phyloP scores from a whole-genome alignment of 805 yeast species.

The Starmerella powellii region DNA sequence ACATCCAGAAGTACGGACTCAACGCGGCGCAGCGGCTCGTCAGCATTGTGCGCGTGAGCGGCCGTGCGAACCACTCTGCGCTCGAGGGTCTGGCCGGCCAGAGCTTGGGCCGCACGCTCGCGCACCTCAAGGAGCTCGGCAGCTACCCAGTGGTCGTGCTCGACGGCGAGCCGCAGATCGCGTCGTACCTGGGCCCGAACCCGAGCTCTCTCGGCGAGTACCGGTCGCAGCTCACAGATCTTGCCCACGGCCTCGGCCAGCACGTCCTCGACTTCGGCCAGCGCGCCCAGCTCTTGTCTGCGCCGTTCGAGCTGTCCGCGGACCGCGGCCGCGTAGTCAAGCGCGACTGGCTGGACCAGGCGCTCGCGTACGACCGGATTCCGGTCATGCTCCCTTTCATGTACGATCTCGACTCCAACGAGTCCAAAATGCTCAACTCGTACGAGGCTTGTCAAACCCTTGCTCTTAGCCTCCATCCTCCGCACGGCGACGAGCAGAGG shows the following conservation, averaged over 20 bases:
- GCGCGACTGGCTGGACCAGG: conserved; percentile 31
- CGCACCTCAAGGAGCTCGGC: conserved; percentile 49
- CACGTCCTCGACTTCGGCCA: conserved; percentile 8
- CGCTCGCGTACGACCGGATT: conserved; percentile 34
- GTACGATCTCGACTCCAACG: conserved; percentile 43
- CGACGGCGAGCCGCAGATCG: conserved; percentile 33
- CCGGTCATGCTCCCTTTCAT: conserved; percentile 54
- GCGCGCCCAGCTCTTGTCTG: conserved; percentile 27
- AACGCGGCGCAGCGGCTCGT: conserved; percentile 20
- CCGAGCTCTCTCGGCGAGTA: conserved; percentile 9
- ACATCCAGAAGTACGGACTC: conserved; percentile 56
- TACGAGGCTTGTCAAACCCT: conserved; percentile 34
- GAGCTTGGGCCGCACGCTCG: conserved; percentile 41
- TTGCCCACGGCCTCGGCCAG: conserved; percentile 6
- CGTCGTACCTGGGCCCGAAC: conserved; percentile 18
- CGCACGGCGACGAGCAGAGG: conserved; percentile 21
- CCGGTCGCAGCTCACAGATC: conserved; percentile 11
- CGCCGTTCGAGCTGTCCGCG: conserved; percentile 30
- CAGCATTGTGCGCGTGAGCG: conserved; percentile 26
- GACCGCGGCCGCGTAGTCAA: conserved; percentile 27
- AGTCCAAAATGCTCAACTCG: conserved; percentile 31
- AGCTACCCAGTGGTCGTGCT: conserved; percentile 59
- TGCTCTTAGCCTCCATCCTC: conserved; percentile 27
- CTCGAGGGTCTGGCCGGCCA: conserved; percentile 12
- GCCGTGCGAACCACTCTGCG: conserved; percentile 12